A percentile compares a stretch with the other conserved stretches of the same genome.
Conservation (phyloP, 2,329 filamentous ascomycete genomes). For the Colletotrichum tropicicola region DNA sequence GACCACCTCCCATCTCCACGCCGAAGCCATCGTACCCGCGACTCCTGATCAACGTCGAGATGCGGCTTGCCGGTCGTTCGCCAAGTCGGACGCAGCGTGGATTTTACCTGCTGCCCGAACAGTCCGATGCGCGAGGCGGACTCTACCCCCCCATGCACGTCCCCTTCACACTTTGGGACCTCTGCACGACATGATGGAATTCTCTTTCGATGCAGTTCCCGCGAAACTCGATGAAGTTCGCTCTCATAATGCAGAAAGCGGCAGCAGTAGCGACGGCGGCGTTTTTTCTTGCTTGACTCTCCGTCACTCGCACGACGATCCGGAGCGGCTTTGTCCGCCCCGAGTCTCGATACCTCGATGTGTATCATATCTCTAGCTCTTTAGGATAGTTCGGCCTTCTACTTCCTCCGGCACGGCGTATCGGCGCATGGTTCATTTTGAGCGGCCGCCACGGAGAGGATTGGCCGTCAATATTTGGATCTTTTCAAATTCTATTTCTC, state of each 20-base stretch:
- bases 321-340: constrained; percentile 1
- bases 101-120: background rate
- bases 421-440: constrained; percentile 24
- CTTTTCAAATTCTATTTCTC: background rate
- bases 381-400: constrained; percentile 28
- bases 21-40: background rate
- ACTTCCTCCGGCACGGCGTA: constrained; percentile 27
- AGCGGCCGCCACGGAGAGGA: constrained; percentile 15
- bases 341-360: constrained; percentile 7
- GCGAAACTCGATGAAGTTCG: constrained; percentile 9
- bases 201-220: constrained; percentile 6
- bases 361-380: constrained; percentile 22
- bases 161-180: constrained; percentile 2
- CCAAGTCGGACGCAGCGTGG: background rate
- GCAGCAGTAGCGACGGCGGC: background rate
- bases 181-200: constrained; percentile 17
- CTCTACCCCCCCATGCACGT: background rate
- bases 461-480: constrained; percentile 8
- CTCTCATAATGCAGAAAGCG: constrained; percentile 11
- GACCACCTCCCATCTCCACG: background rate
- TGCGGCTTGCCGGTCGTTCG: background rate
- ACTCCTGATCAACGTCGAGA: constrained; percentile 1
- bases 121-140: background rate
- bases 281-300: background rate
- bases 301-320: background rate